Evolutionary conservation across 495 filamentous ascomycete species (phyloP).

Genomic region (Aspergillus haitiensis): DNA sequence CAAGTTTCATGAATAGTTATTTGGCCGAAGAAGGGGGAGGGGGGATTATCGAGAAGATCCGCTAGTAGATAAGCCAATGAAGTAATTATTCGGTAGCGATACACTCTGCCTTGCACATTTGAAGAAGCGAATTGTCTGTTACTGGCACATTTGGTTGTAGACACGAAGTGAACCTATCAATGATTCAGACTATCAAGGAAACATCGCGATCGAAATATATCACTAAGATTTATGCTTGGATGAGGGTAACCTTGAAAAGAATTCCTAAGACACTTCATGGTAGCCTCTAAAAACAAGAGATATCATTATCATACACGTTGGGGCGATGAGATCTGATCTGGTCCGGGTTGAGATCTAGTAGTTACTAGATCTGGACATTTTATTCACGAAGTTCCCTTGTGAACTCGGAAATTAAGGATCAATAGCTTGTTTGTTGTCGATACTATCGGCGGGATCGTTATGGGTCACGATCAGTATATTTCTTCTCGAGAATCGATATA

Average conservation of each 20-base stretch:
- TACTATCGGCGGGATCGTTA: neutral
- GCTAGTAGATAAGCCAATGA: no score
- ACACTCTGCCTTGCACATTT: no score
- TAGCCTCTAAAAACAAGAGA: neutral
- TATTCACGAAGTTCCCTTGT: neutral
- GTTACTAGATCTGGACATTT: neutral
- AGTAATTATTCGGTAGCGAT: no score
- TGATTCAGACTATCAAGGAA: neutral
- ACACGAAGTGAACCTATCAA: neutral
- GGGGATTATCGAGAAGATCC: no score
- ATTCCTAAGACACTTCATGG: neutral
- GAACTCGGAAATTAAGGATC: constrained; percentile 5
- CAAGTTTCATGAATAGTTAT: no score
- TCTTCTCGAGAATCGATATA: constrained; percentile 21
- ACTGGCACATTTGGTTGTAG: neutral
- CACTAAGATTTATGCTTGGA: no score
- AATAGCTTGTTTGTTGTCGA: neutral
- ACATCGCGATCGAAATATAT: no score
- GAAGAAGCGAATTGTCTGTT: no score
- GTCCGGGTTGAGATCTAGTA: neutral
- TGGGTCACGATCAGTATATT: constrained; percentile 7
- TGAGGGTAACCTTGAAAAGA: neutral
- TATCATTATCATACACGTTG: neutral
- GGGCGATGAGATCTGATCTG: neutral
- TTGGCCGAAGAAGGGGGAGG: no score